Conservation (phyloP, 2,329 filamentous ascomycete genomes). For the Penicillium sp. region DNA sequence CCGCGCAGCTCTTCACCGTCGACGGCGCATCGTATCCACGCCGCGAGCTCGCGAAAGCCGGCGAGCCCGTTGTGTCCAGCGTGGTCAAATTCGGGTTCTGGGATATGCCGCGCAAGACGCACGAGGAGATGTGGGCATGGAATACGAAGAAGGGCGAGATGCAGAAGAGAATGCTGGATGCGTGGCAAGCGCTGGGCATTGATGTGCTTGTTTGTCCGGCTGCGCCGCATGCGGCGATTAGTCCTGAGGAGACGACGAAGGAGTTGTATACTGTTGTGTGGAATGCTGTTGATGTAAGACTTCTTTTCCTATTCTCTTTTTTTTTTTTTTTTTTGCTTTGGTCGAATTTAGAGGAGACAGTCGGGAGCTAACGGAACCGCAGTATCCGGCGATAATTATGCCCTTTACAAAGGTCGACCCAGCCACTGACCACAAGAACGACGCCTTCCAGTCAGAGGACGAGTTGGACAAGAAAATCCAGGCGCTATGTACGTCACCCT, state of each 20-base stretch:
- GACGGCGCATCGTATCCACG: neutral
- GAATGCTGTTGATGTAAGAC: slow-evolving; percentile 4
- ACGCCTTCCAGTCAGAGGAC: neutral
- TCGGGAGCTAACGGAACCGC: neutral
- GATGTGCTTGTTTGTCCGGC: neutral
- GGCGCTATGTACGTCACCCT: neutral
- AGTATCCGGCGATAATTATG: slow-evolving; percentile 4
- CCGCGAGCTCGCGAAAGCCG: slow-evolving; percentile 1
- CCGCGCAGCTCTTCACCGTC: neutral
- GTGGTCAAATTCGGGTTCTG: slow-evolving; percentile 3
- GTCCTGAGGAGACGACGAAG: neutral
- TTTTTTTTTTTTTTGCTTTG: neutral
- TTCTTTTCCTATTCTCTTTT: neutral
- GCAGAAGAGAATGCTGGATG: slow-evolving; percentile 2
- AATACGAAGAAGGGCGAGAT: slow-evolving; percentile 1
- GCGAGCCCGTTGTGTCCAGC: neutral
- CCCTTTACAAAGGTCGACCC: neutral
- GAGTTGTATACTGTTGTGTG: slow-evolving; percentile 3
- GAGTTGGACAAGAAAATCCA: neutral
- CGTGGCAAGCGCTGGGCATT: neutral
- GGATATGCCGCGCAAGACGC: neutral
- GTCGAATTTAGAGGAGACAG: neutral
- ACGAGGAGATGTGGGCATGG: slow-evolving; percentile 3
- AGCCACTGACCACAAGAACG: neutral
- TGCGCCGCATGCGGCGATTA: neutral